Base-by-base conservation (phyloP, 1,284 basidiomycete species). In the Cystobasidiaceae sp. region DNA sequence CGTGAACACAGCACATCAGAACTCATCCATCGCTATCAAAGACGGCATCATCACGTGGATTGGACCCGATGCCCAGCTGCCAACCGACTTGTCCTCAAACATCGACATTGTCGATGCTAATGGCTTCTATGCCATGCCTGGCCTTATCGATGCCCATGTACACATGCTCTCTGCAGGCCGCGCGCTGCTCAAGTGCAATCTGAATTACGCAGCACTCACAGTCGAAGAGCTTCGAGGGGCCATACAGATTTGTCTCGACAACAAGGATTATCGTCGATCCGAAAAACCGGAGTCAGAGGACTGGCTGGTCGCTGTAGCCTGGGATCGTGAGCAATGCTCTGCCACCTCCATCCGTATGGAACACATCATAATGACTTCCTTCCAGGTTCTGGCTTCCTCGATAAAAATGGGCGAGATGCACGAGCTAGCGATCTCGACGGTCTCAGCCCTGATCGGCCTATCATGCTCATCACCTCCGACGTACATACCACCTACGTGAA, bases 31-130 rank as follows among this genome's bases (percentile, higher is more conserved):
- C 9, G 49, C 49, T 11, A 13, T 6, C 49, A 23, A 51, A 11
- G 28, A 51, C 9, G 49, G 49, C 21, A 51, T 23, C 13, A 51
- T 51, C 25, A 51, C 49, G 5, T 51, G 49, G 49, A 51, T 51
- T 33, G 49, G 49, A n/a, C 13, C 37, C 11, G 37, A 13, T 11
- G 8, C 6, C 49, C 19, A 51, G 30, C 17, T 25, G 9, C 13
- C 25, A 5, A 9, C 28, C 21, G 9, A 51, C 8, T 8, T 51
- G 8, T 7, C 44, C n/a, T 7, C 44, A 19, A 51, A 51, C 9
- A 28, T 13, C 21, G n/a, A 13, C 23, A 9, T 19, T 6, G 25
- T 51, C 49, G 28, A 51, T 27, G 49, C 25, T 17, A 51, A 51
- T 13, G 49, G 49, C 30, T 13, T 5, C 9, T 9, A n/a, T 11